Conservation (phyloP, 1,139 yeast genomes). For the Debaryomycetaceae sp. region DNA sequence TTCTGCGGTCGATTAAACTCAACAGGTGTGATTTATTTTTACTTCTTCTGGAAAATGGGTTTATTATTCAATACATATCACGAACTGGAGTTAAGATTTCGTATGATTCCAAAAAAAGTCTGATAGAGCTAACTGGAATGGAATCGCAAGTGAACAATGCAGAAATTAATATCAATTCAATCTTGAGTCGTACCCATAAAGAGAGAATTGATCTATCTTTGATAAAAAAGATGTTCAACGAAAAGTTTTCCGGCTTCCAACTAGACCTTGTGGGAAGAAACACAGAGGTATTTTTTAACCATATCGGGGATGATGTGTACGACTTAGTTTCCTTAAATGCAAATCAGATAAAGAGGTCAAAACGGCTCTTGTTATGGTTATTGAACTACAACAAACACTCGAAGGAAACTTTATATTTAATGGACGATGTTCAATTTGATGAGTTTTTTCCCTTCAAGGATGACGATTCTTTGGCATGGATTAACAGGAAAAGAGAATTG, state of each 20-base stretch:
- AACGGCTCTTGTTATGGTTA: constrained; percentile 38
- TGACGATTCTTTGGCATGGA: constrained; percentile 36
- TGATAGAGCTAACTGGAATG: constrained; percentile 27
- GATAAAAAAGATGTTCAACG: constrained; percentile 21
- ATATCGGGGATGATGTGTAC: constrained; percentile 19
- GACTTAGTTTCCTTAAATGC: constrained; percentile 28
- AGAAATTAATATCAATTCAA: constrained; percentile 25
- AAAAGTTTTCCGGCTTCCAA: constrained; percentile 25
- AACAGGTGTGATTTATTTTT: constrained; percentile 46
- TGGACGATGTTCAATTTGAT: constrained; percentile 8
- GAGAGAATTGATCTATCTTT: constrained; percentile 30
- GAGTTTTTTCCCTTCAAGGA: constrained; percentile 27
- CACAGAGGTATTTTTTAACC: constrained; percentile 35
- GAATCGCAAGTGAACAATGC: constrained; percentile 33
- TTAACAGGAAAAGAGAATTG: constrained; percentile 16
- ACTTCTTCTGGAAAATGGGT: constrained; percentile 46
- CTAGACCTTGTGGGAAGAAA: constrained; percentile 24
- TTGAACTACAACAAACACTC: constrained; percentile 33
- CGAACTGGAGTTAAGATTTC: constrained; percentile 54
- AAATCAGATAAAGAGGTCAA: constrained; percentile 30
- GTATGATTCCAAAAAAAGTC: constrained; percentile 22
- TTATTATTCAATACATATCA: constrained; percentile 46
- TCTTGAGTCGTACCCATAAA: constrained; percentile 32
- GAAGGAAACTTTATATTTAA: constrained; percentile 18
- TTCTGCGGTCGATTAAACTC: constrained; percentile 35